These are phyloP conservation scores for Kodamaea sagamina DNA, from an alignment of 805 yeast species.

Conservation along the genomic window DNA sequence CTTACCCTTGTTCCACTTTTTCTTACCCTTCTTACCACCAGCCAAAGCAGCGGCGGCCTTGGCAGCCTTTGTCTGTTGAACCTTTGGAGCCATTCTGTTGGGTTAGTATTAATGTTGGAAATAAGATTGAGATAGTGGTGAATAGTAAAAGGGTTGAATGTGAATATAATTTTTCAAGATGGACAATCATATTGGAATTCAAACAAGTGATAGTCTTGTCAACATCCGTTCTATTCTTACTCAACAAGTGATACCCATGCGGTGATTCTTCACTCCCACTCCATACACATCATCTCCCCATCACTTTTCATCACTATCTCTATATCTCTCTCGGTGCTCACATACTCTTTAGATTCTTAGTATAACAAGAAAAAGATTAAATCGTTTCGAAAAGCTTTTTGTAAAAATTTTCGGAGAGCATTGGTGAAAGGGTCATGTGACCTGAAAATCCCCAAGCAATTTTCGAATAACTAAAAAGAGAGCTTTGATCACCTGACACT, in stretches of 20 bases:
- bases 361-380: conserved; percentile 18
- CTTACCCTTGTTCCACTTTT: conserved; percentile 99
- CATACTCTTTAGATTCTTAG: conserved; percentile 35
- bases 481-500: conserved; percentile 1
- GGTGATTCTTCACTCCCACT: too few relatives aligned
- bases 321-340: conserved; percentile 9
- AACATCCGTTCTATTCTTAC: too few relatives aligned
- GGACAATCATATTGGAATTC: too few relatives aligned
- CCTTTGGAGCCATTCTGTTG: conserved; percentile 92
- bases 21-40: conserved; percentile 99
- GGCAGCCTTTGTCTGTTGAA: conserved; percentile 99
- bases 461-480: too few relatives aligned
- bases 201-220: too few relatives aligned
- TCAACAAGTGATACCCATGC: too few relatives aligned
- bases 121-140: too few relatives aligned
- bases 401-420: conserved; percentile 17
- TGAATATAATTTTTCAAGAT: too few relatives aligned
- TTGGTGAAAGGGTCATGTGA: too few relatives aligned
- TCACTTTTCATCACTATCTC: neutral
- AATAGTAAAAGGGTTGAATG: too few relatives aligned
- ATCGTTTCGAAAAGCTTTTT: conserved; percentile 10
- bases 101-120: conserved; percentile 35
- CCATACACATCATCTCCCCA: neutral
- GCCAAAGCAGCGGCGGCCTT: conserved; percentile 99
- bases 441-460: too few relatives aligned